These are phyloP conservation scores for Lactifluus pinguis DNA, from an alignment of 768 basidiomycete species.

Conservation along the genomic window DNA sequence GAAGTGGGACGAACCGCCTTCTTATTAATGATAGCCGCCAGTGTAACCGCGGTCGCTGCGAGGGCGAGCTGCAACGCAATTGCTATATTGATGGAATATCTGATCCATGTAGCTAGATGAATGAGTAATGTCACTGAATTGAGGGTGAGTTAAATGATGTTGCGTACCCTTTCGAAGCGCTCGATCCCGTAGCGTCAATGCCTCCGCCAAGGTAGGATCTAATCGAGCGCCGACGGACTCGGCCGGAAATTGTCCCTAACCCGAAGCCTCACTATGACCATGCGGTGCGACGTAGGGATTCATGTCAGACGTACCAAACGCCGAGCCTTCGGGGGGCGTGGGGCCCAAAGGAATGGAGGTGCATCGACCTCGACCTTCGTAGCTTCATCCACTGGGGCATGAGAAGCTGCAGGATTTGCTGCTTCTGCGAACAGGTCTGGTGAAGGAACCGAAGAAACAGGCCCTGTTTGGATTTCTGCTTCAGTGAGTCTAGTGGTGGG, in stretches of 20 bases:
- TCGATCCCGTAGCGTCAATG: background rate
- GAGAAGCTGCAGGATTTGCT: background rate
- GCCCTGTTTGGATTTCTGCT: background rate
- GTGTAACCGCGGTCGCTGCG: constrained; percentile 21
- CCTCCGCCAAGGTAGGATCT: background rate
- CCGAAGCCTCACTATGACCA: background rate
- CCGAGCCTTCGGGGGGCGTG: background rate
- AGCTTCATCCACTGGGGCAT: no score
- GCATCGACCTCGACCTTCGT: background rate
- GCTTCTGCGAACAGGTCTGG: background rate
- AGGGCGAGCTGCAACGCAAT: constrained; percentile 22
- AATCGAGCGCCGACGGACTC: background rate
- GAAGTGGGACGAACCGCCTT: background rate
- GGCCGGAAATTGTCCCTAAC: background rate
- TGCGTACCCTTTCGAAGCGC: background rate
- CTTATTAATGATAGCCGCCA: constrained; percentile 15
- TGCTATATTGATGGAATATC: constrained; percentile 19
- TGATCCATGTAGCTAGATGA: background rate
- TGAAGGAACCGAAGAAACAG: no score
- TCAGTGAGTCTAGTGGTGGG: no score
- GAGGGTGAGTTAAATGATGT: background rate
- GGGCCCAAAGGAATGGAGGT: background rate
- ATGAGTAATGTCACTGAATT: background rate
- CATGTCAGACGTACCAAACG: background rate
- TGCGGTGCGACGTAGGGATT: background rate